These are phyloP conservation scores for Sphagnurus paluster DNA, from an alignment of 1,284 basidiomycete genomes.

Conservation along the genomic window DNA sequence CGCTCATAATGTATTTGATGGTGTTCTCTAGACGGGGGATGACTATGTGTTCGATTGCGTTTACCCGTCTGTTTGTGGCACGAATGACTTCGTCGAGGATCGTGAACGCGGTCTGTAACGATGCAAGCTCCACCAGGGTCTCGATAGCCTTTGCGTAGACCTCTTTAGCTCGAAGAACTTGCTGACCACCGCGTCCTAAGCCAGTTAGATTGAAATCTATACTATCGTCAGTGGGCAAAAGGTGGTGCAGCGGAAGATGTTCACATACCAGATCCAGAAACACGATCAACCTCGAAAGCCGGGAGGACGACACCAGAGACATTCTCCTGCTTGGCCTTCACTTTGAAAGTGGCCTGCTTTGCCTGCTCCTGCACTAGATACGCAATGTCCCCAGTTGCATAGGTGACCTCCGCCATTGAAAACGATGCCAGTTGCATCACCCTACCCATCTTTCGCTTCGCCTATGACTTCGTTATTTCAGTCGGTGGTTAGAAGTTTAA, in stretches of 20 bases:
- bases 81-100: conserved; percentile 99
- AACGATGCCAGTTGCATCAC: conserved; percentile 99
- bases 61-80: conserved; percentile 97
- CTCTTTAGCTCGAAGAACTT: conserved; percentile 91
- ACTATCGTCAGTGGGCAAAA: not conserved
- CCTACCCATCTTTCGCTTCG: conserved; percentile 98
- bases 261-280: conserved; percentile 73
- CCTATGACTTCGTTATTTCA: conserved; percentile 48
- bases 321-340: conserved; percentile 97
- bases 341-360: conserved; percentile 90
- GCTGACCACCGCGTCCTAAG: conserved; percentile 95
- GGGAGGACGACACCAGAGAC: conserved; percentile 98
- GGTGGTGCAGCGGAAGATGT: not conserved
- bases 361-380: conserved; percentile 94
- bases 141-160: conserved; percentile 97
- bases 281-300: conserved; percentile 89
- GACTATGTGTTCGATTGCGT: conserved; percentile 98
- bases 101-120: conserved; percentile 96
- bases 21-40: conserved; percentile 97
- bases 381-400: conserved; percentile 95
- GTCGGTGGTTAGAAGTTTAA: not conserved
- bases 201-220: conserved; percentile 98
- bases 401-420: conserved; percentile 97
- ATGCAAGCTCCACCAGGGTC: conserved; percentile 96
- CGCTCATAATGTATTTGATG: conserved; percentile 94